phyloP scores from a whole-genome alignment of 1,139 yeast species.

The Entelexis sorbosivorans region DNA sequence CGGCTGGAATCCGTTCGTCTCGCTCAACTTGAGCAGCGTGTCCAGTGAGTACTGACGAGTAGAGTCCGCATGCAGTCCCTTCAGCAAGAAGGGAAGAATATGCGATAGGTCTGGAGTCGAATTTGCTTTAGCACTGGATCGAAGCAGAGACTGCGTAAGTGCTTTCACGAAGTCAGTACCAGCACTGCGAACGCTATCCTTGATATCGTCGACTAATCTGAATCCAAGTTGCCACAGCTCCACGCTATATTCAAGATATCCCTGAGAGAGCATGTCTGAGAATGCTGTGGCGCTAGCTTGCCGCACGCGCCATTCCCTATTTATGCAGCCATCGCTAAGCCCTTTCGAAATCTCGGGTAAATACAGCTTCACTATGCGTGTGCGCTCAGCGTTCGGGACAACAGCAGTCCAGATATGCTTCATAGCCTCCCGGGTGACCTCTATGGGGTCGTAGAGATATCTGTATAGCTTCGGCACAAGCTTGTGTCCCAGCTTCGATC shows the following conservation, averaged over 20 bases:
- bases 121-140: conserved; percentile 30
- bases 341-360: conserved; percentile 54
- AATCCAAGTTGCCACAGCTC: conserved; percentile 82
- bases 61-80: conserved; percentile 57
- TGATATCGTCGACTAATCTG: conserved; percentile 85
- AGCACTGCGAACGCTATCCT: conserved; percentile 81
- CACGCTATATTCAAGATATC: conserved; percentile 29
- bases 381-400: conserved; percentile 39
- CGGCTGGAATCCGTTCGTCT: conserved; percentile 50
- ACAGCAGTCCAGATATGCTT: conserved; percentile 75
- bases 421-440: conserved; percentile 71
- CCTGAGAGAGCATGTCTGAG: conserved; percentile 43
- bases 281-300: conserved; percentile 78
- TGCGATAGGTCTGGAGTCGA: conserved; percentile 42
- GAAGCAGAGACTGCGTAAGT: conserved; percentile 53
- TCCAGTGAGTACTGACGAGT: conserved; percentile 65
- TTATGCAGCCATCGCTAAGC: conserved; percentile 58
- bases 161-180: conserved; percentile 60
- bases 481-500: conserved; percentile 41
- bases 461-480: conserved; percentile 75
- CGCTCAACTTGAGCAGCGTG: conserved; percentile 55
- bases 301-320: conserved; percentile 85
- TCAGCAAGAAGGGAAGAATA: conserved; percentile 63
- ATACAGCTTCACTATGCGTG: conserved; percentile 44
- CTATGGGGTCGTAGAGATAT: conserved; percentile 74